These are phyloP conservation scores for Kurtzmaniella quercitrusa DNA, from an alignment of 1,139 yeast genomes.

Conservation along the genomic window DNA sequence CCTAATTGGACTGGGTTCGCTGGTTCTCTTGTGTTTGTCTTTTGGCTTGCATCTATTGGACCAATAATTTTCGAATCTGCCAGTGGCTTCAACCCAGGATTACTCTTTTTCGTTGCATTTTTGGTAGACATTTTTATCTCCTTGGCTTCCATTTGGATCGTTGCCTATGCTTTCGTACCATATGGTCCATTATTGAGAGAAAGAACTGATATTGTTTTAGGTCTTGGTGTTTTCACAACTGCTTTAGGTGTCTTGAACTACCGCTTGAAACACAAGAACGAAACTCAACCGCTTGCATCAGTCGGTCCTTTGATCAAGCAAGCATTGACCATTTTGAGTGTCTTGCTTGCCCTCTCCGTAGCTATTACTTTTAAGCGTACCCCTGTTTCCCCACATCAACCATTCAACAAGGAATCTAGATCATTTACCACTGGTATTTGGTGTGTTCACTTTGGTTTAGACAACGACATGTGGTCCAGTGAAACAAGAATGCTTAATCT, in stretches of 20 bases:
- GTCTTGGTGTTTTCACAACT: constrained; percentile 42
- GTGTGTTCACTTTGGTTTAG: constrained; percentile 96
- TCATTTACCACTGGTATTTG: constrained; percentile 92
- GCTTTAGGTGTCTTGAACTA: constrained; percentile 34
- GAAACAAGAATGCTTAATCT: constrained; percentile 86
- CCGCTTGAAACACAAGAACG: constrained; percentile 18
- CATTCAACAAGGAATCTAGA: constrained; percentile 73
- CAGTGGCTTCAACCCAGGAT: constrained; percentile 55
- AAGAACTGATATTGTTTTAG: constrained; percentile 72
- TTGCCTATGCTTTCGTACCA: constrained; percentile 97
- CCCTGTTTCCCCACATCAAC: constrained; percentile 56
- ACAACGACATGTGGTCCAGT: constrained; percentile 97
- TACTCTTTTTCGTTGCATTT: constrained; percentile 55
- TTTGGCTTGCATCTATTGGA: constrained; percentile 57
- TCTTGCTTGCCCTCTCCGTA: constrained; percentile 28
- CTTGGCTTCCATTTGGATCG: constrained; percentile 91
- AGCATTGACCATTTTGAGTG: constrained; percentile 20
- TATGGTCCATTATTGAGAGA: constrained; percentile 87
- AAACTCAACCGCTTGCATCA: constrained; percentile 12
- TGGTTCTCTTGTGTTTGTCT: constrained; percentile 68
- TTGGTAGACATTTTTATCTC: constrained; percentile 52
- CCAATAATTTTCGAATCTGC: constrained; percentile 62
- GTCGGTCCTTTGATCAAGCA: constrained; percentile 19
- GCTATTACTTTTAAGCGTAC: constrained; percentile 53
- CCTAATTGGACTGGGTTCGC: constrained; percentile 79